Evolutionary conservation across 106 monocot genomes (phyloP).

Genomic region (Apostasia ramifera): DNA sequence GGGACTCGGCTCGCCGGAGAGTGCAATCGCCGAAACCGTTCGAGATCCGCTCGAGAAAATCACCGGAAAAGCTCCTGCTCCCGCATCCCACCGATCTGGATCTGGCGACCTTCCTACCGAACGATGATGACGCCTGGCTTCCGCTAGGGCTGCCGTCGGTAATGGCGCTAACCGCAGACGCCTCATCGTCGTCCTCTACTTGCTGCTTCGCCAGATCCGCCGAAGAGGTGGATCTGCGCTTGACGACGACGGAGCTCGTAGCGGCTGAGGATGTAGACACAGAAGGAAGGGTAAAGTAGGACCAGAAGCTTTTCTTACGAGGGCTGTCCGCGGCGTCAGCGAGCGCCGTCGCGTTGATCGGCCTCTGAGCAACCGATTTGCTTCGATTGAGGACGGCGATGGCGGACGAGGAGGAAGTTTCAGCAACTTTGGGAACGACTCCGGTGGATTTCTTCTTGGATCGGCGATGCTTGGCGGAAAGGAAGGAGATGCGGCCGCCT

Average conservation of each 20-base stretch:
- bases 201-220: neutral
- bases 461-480: conserved; percentile 12
- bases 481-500: conserved; percentile 16
- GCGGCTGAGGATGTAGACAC: conserved; percentile 6
- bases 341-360: neutral
- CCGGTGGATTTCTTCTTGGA: neutral
- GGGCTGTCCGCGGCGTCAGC: conserved; percentile 20
- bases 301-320: conserved; percentile 60
- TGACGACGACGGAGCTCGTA: conserved; percentile 2
- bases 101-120: conserved; percentile 30
- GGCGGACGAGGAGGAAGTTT: neutral
- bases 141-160: conserved; percentile 25
- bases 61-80: conserved; percentile 42
- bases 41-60: conserved; percentile 46
- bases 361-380: conserved; percentile 41
- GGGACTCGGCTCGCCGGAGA: conserved; percentile 36
- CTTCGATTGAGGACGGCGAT: conserved; percentile 18
- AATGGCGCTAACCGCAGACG: neutral
- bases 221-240: conserved; percentile 24
- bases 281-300: conserved; percentile 34
- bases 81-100: conserved; percentile 50
- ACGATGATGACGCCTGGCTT: conserved; percentile 18
- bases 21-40: conserved; percentile 41
- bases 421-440: no score
- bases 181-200: neutral